phyloP scores from a whole-genome alignment of 169 alveolate species.

The Cryptosporidium sp. region DNA sequence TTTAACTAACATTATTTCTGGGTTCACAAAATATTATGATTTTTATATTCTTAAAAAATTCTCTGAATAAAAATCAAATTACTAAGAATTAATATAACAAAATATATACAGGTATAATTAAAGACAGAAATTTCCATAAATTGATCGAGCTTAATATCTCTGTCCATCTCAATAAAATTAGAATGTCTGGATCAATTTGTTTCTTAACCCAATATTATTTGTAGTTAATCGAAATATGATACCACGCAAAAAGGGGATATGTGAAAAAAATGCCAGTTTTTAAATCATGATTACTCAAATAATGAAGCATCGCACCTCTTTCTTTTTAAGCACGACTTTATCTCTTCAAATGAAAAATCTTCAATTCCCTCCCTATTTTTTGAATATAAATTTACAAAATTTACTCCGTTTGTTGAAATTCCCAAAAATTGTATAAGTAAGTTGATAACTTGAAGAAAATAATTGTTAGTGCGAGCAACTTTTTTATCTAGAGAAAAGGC shows the following conservation, averaged over 20 bases:
- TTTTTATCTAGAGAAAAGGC: neutral
- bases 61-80: too few relatives aligned
- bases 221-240: neutral
- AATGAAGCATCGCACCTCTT: neutral
- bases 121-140: slow-evolving; percentile 92
- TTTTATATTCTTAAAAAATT: neutral
- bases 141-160: slow-evolving; percentile 85
- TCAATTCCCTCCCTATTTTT: neutral
- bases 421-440: slow-evolving; percentile 27
- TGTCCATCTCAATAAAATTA: slow-evolving; percentile 82
- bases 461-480: neutral
- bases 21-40: slow-evolving; percentile 87
- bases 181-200: slow-evolving; percentile 55
- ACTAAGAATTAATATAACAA: too few relatives aligned
- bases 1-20: slow-evolving; percentile 94
- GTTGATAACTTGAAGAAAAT: neutral
- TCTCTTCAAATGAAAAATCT: neutral
- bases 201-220: neutral
- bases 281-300: neutral
- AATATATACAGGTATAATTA: slow-evolving; percentile 85
- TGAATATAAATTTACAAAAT: neutral
- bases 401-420: neutral
- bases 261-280: neutral
- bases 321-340: neutral
- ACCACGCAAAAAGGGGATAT: neutral